These are phyloP conservation scores for Blastobotrys serpentis DNA, from an alignment of 1,139 yeast species.

Conservation along the genomic window DNA sequence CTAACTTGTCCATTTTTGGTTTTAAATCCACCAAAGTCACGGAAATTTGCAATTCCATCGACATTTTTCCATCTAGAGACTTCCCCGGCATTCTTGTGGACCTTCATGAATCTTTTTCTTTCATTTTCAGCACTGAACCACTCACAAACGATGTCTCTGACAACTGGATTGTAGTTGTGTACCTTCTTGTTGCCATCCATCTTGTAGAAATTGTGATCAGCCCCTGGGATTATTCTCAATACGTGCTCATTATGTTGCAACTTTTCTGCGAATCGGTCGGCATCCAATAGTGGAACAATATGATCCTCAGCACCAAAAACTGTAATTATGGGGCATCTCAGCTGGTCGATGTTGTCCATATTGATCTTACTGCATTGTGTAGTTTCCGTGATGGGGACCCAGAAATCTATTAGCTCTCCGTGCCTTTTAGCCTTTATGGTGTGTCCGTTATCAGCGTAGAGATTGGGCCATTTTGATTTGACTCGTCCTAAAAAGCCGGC, in stretches of 20 bases:
- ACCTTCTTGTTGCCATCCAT: conserved; percentile 16
- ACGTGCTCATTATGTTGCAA: conserved; percentile 52
- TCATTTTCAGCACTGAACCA: conserved; percentile 55
- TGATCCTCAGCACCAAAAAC: conserved; percentile 70
- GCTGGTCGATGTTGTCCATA: conserved; percentile 43
- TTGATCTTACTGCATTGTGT: conserved; percentile 54
- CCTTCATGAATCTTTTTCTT: conserved; percentile 50
- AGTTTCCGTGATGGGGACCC: conserved; percentile 55
- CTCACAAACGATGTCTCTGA: conserved; percentile 51
- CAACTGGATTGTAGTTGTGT: conserved; percentile 55
- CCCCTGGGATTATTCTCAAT: conserved; percentile 58
- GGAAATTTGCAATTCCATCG: conserved; percentile 69
- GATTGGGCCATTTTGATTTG: conserved; percentile 34
- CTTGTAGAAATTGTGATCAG: conserved; percentile 82
- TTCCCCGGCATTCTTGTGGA: conserved; percentile 42
- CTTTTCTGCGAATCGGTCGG: conserved; percentile 55
- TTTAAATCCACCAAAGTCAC: conserved; percentile 81
- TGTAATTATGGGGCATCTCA: conserved; percentile 54
- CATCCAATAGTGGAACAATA: conserved; percentile 64
- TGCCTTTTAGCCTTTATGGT: conserved; percentile 45
- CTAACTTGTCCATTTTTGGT: conserved; percentile 45
- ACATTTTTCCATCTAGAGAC: conserved; percentile 58
- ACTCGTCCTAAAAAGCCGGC: conserved; percentile 39
- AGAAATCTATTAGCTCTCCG: conserved; percentile 47
- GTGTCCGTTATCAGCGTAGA: conserved; percentile 35